A percentile compares a stretch with the other conserved stretches of the same genome.
These are phyloP conservation scores for Rhizophagus prolifer DNA, from an alignment of 192 early-diverging fungal genomes.

Conservation along the genomic window DNA sequence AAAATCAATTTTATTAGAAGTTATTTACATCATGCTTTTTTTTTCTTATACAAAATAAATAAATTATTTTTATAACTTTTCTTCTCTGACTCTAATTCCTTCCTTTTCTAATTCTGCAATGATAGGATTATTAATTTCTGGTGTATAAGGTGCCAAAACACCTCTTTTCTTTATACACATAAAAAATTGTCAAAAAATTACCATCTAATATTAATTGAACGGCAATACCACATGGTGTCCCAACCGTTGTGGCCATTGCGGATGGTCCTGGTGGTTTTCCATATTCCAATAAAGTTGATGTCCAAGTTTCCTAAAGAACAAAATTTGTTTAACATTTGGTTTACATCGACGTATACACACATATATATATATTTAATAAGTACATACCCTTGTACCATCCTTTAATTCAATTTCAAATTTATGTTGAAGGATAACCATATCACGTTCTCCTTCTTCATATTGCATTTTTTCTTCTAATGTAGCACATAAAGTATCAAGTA, in stretches of 20 bases:
- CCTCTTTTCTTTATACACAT: conserved; percentile 53
- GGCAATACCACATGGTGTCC: conserved; percentile 95
- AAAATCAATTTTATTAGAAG: too few relatives aligned
- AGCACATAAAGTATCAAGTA: conserved; percentile 91
- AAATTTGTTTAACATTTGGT: not conserved
- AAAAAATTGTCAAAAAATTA: conserved; percentile 31
- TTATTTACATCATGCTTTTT: too few relatives aligned
- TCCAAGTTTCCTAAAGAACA: conserved; percentile 70
- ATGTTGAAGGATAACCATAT: conserved; percentile 98
- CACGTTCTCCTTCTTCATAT: conserved; percentile 88
- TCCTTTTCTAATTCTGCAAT: conserved; percentile 86
- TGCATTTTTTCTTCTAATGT: conserved; percentile 95
- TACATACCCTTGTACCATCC: conserved; percentile 61
- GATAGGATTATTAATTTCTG: conserved; percentile 88
- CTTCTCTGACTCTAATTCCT: conserved; percentile 86
- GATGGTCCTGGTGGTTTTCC: conserved; percentile 78
- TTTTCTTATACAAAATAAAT: not conserved
- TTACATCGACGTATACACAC: not conserved
- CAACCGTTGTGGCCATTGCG: conserved; percentile 98
- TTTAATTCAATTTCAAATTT: conserved; percentile 91
- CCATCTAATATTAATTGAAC: conserved; percentile 90
- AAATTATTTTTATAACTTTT: conserved; percentile 53
- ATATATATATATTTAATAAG: not conserved
- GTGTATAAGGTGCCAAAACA: conserved; percentile 88
- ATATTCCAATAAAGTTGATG: conserved; percentile 90